Conservation (phyloP, 2,329 filamentous ascomycete genomes). For the Podosphaera fusca region DNA sequence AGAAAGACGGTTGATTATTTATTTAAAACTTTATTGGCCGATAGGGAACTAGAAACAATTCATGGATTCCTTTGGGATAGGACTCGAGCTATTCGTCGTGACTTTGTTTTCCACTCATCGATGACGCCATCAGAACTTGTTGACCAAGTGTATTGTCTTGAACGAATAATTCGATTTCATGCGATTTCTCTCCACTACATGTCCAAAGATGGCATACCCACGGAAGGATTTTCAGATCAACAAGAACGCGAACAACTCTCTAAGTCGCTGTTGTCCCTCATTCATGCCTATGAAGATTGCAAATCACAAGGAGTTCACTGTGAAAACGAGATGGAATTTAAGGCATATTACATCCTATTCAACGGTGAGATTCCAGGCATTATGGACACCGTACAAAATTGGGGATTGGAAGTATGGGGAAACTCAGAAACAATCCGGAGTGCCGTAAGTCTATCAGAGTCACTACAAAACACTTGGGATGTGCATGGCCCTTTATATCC, state of each 20-base stretch:
- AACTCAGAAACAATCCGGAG: constrained; percentile 35
- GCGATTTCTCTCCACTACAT: constrained; percentile 40
- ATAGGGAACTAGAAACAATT: constrained; percentile 29
- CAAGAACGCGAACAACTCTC: constrained; percentile 45
- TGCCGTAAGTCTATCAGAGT: constrained; percentile 35
- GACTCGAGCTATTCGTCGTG: constrained; percentile 41
- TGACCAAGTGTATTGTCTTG: constrained; percentile 37
- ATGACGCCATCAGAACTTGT: constrained; percentile 30
- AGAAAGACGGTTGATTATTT: constrained; percentile 39
- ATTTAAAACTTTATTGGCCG: constrained; percentile 31
- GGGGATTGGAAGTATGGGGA: constrained; percentile 32
- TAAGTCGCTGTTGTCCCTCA: constrained; percentile 39
- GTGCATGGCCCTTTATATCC: constrained; percentile 33
- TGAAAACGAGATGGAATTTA: constrained; percentile 41
- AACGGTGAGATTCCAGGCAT: constrained; percentile 36
- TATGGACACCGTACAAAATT: constrained; percentile 28
- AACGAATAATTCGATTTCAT: constrained; percentile 44
- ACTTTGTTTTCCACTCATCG: constrained; percentile 43
- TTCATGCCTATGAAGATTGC: constrained; percentile 44
- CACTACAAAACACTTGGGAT: constrained; percentile 33
- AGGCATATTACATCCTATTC: constrained; percentile 40
- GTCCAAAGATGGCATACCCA: constrained; percentile 29
- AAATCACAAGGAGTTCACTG: constrained; percentile 32
- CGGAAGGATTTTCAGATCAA: constrained; percentile 39
- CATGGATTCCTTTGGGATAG: constrained; percentile 48